phyloP scores from a whole-genome alignment of 73 alveolate species.

The Paramecium primaurelia region DNA sequence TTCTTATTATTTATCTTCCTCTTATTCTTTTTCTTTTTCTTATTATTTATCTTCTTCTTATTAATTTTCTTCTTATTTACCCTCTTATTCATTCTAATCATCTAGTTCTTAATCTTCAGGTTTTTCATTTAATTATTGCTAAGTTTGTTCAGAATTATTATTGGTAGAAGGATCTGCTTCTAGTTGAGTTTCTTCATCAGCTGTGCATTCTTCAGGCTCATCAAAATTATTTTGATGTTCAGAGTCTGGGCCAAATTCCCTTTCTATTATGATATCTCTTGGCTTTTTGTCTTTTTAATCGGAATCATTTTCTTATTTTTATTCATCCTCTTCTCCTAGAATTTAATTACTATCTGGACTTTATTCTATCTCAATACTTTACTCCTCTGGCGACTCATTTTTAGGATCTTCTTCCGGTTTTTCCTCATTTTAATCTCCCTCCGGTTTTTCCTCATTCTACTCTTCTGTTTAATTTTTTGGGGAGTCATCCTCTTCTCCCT shows the following conservation, averaged over 20 bases:
- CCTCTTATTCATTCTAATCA: neutral
- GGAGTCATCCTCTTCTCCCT: neutral
- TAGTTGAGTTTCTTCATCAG: neutral
- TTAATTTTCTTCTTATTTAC: neutral
- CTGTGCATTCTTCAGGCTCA: conserved; percentile 17
- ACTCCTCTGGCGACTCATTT: neutral
- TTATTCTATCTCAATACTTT: neutral
- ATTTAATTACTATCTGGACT: neutral
- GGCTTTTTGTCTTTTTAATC: neutral
- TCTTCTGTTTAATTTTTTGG: neutral
- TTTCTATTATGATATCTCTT: neutral
- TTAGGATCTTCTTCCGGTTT: neutral
- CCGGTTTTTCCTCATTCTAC: neutral
- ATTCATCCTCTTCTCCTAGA: neutral
- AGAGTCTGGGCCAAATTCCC: conserved; percentile 25
- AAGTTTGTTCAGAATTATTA: neutral
- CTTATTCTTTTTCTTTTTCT: neutral
- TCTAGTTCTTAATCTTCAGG: neutral
- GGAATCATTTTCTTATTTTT: neutral
- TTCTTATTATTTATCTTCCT: neutral
- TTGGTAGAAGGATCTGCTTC: neutral
- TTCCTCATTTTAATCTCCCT: neutral
- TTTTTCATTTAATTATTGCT: too few species aligned
- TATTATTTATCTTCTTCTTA: neutral
- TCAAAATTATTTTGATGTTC: neutral